phyloP scores from a whole-genome alignment of 2,329 filamentous ascomycete genomes.

The Ascochyta pisi region DNA sequence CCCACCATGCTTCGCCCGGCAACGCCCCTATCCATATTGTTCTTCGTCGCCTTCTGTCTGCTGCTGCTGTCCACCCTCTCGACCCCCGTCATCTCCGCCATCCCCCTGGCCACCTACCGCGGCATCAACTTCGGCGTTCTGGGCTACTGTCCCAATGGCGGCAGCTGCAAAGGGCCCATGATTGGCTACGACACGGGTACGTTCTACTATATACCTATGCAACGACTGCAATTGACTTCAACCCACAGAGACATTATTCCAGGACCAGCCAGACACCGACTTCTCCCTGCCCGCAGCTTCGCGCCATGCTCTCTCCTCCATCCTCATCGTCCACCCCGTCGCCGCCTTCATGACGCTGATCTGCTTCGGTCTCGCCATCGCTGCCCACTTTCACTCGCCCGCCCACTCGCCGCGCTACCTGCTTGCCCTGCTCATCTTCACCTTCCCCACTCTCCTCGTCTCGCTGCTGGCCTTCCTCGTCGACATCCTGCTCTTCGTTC shows the following conservation, averaged over 20 bases:
- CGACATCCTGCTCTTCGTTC: slow-evolving; percentile 92
- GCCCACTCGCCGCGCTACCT: slow-evolving; percentile 91
- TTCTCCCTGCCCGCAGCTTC: slow-evolving; percentile 71
- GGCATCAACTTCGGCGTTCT: slow-evolving; percentile 90
- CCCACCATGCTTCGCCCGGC: slow-evolving; percentile 84
- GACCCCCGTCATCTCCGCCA: slow-evolving; percentile 83
- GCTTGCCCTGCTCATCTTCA: slow-evolving; percentile 82
- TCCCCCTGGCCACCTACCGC: slow-evolving; percentile 80
- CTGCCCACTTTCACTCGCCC: slow-evolving; percentile 85
- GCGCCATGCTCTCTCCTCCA: slow-evolving; percentile 76
- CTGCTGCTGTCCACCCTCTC: slow-evolving; percentile 89
- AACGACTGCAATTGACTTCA: slow-evolving; percentile 21
- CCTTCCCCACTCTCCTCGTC: slow-evolving; percentile 82
- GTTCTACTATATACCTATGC: slow-evolving; percentile 44
- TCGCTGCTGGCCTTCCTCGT: slow-evolving; percentile 88
- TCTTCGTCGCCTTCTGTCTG: slow-evolving; percentile 83
- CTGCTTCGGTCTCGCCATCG: slow-evolving; percentile 79
- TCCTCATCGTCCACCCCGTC: slow-evolving; percentile 91
- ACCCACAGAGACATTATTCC: slow-evolving; percentile 56
- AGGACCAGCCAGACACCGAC: slow-evolving; percentile 55
- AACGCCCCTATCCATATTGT: slow-evolving; percentile 85
- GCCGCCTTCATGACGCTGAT: slow-evolving; percentile 85
- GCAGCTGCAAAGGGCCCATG: slow-evolving; percentile 71
- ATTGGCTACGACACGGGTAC: slow-evolving; percentile 87
- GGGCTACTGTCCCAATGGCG: slow-evolving; percentile 74